phyloP scores from a whole-genome alignment of 2,329 filamentous ascomycete species.

The Macrophomina tecta region DNA sequence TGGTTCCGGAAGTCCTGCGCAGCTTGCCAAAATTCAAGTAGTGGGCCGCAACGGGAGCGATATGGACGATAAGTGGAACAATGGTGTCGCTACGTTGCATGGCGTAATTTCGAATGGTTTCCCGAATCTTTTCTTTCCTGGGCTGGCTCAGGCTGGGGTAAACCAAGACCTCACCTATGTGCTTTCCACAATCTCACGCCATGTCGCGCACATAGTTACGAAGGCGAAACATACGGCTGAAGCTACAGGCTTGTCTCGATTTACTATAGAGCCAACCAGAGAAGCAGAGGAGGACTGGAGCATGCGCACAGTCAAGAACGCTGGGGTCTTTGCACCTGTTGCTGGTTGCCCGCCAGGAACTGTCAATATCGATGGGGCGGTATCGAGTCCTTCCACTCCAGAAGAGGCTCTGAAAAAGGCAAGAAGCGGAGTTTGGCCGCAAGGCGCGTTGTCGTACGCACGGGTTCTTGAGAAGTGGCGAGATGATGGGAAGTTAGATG shows the following conservation, averaged over 20 bases:
- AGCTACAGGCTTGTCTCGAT: background rate
- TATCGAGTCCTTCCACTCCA: too few species aligned
- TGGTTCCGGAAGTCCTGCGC: slow-evolving; percentile 37
- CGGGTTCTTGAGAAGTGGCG: background rate
- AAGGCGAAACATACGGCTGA: background rate
- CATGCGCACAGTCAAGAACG: background rate
- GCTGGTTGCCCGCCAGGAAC: slow-evolving; percentile 3
- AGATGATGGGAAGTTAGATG: too few species aligned
- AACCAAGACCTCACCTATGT: slow-evolving; percentile 37
- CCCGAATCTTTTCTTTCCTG: slow-evolving; percentile 61
- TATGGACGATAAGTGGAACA: slow-evolving; percentile 54
- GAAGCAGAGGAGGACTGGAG: background rate
- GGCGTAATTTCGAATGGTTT: slow-evolving; percentile 57
- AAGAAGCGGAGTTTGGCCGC: too few species aligned
- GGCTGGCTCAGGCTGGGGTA: slow-evolving; percentile 36
- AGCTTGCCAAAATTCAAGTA: slow-evolving; percentile 46
- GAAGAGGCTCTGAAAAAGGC: too few species aligned
- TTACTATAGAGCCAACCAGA: background rate
- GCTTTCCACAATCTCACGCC: background rate
- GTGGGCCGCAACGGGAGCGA: slow-evolving; percentile 53
- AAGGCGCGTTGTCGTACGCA: too few species aligned
- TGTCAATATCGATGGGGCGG: background rate
- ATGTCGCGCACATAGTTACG: background rate
- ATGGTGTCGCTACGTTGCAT: slow-evolving; percentile 52
- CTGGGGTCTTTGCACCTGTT: background rate